Conservation (phyloP, 768 basidiomycete genomes). For the Cystobasidium tubakii region DNA sequence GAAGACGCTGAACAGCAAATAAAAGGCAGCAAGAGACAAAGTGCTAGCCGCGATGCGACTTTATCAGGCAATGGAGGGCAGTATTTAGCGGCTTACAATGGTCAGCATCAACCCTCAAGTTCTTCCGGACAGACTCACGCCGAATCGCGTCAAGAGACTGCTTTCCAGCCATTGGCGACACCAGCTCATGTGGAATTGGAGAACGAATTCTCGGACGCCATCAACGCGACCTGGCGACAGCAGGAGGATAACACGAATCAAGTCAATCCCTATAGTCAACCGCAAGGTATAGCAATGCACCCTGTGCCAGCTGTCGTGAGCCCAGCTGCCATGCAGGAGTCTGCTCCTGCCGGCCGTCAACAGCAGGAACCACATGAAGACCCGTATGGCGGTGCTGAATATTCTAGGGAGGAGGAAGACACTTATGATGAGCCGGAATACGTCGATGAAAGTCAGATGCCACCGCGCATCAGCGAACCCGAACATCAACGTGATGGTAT, state of each 20-base stretch:
- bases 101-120: neutral
- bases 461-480: neutral
- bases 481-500: neutral
- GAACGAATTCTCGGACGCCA: conserved; percentile 22
- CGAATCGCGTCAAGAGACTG: neutral
- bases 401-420: conserved; percentile 1
- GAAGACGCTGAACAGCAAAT: neutral
- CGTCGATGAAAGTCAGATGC: conserved; percentile 11
- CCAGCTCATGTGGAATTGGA: conserved; percentile 4
- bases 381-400: neutral
- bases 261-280: neutral
- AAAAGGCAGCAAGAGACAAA: neutral
- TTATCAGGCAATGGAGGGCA: neutral
- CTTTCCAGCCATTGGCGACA: conserved; percentile 11
- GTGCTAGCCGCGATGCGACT: neutral
- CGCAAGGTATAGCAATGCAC: neutral
- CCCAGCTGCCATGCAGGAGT: neutral
- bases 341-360: neutral
- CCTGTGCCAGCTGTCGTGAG: neutral
- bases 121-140: neutral
- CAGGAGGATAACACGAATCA: conserved; percentile 3
- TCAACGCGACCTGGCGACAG: conserved; percentile 25
- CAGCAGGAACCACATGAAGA: neutral
- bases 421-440: conserved; percentile 2
- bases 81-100: neutral